Conservation (phyloP, 805 yeast genomes). For the Lachancea quebecensis region DNA sequence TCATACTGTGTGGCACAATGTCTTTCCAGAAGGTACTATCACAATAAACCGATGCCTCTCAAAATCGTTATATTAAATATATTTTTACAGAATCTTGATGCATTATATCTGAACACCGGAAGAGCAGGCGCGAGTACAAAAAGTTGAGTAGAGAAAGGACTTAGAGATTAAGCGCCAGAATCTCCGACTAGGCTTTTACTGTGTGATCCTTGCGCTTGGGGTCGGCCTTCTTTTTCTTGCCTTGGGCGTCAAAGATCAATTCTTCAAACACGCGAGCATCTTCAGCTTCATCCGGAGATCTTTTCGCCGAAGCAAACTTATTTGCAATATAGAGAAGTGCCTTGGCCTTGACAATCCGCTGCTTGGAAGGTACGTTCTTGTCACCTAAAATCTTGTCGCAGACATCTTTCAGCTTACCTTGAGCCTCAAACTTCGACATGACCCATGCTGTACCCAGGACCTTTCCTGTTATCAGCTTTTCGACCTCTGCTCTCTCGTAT, state of each 20-base stretch:
- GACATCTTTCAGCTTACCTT: conserved; percentile 69
- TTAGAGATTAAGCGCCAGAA: too few species aligned
- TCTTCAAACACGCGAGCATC: conserved; percentile 91
- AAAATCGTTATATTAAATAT: too few species aligned
- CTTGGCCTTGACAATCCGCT: conserved; percentile 68
- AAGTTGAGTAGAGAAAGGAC: neutral
- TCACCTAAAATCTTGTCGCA: conserved; percentile 75
- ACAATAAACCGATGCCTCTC: too few species aligned
- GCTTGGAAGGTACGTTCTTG: conserved; percentile 49
- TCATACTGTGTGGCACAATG: neutral
- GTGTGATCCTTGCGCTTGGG: conserved; percentile 2
- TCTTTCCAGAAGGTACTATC: too few species aligned
- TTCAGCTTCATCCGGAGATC: conserved; percentile 85
- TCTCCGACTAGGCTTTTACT: conserved; percentile 1
- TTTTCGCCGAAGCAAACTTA: conserved; percentile 54
- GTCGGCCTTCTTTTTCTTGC: conserved; percentile 40
- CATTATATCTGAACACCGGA: too few species aligned
- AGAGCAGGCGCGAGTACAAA: neutral
- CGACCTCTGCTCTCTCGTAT: conserved; percentile 68
- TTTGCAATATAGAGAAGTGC: conserved; percentile 70
- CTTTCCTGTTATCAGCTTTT: conserved; percentile 78
- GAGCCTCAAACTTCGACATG: conserved; percentile 81
- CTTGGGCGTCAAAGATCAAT: conserved; percentile 77
- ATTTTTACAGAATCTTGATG: too few species aligned
- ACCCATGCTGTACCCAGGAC: conserved; percentile 94